Base-by-base conservation (phyloP, 2,329 filamentous ascomycete genomes). In the Cadophora sp. region DNA sequence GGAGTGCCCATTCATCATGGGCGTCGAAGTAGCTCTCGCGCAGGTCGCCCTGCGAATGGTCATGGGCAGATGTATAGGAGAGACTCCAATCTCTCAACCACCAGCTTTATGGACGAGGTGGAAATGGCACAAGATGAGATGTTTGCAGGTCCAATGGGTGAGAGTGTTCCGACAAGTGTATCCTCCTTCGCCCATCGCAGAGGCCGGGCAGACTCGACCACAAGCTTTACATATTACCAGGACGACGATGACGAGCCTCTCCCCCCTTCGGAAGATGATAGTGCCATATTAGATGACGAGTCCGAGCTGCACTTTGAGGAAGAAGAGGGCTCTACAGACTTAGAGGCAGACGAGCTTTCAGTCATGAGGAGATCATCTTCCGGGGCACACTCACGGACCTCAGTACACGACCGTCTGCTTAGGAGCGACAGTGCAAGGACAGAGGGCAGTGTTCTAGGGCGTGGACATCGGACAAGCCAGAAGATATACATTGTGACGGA, bases 91-190 rank as follows among this genome's bases (percentile, higher is more conserved):
- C 83, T 89, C 74, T 93, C 91, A 80, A 88, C 85, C 79, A 84
- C 89, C 43, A 97, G 93, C 80, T 90, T 97, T 73, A 90, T 97
- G 73, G 93, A 93, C 72, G 93, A 97, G 79, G 94, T 98, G n/a
- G 95, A 97, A 78, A 98, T 99, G 96, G 95, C 96, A 22, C 93
- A 96, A 61, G 93, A 97, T 78, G 95, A 98, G 87, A 92, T 96
- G 58, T 99, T 95, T 80, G 91, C 95, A 27, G 96, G 96, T 7
- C 96, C 95, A 7, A 89, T 97, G 75, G 94, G 94, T 64, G 96
- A 99, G 81, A 97, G 94, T 76, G 87, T 99, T n/a, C 96, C 96
- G 1, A 96, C 93, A 13, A 97, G 94, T 76, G 85, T 94, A 43
- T 94, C 93, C n/a, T 91, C 93, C 39, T 99, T 99, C 78, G 90